Percentiles rank a stretch among this genome's conserved stretches.
These are phyloP conservation scores for Cucumis cinereus DNA, from an alignment of 306 rosid species.

Conservation along the genomic window DNA sequence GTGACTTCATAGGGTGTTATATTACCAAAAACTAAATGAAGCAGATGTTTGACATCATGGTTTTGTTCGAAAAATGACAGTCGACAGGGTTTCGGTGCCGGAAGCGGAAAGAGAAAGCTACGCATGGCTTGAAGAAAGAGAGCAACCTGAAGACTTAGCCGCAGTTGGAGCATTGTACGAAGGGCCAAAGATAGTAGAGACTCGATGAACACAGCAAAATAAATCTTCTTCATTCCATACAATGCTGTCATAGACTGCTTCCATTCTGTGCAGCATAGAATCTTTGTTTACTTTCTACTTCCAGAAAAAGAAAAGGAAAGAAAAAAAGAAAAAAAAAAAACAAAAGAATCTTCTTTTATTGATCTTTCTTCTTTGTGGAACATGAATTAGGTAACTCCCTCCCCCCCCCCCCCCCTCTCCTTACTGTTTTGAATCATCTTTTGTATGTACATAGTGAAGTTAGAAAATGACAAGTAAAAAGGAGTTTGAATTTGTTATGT, in stretches of 20 bases:
- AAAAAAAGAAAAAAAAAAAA: not conserved
- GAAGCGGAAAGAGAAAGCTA: conserved; percentile 46
- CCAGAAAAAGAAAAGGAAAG: not conserved
- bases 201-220: conserved; percentile 9
- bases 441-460: conserved; percentile 10
- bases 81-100: conserved; percentile 35
- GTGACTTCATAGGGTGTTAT: not conserved
- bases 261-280: not conserved
- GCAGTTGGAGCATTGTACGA: conserved; percentile 44
- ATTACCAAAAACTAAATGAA: not conserved
- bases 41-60: not conserved
- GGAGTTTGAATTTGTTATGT: not conserved
- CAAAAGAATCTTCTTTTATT: not conserved
- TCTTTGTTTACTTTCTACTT: conserved; percentile 1
- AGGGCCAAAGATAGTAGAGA: conserved; percentile 61
- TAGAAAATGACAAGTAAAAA: not conserved
- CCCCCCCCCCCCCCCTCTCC: not conserved
- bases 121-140: conserved; percentile 88
- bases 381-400: not conserved
- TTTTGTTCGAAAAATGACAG: conserved; percentile 18
- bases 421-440: not conserved
- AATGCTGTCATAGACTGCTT: not conserved
- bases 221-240: not conserved
- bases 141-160: conserved; percentile 43
- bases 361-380: not conserved